Base-by-base conservation (phyloP, 352 stramenopile genomes). In the Saprolegnia parasitica region DNA sequence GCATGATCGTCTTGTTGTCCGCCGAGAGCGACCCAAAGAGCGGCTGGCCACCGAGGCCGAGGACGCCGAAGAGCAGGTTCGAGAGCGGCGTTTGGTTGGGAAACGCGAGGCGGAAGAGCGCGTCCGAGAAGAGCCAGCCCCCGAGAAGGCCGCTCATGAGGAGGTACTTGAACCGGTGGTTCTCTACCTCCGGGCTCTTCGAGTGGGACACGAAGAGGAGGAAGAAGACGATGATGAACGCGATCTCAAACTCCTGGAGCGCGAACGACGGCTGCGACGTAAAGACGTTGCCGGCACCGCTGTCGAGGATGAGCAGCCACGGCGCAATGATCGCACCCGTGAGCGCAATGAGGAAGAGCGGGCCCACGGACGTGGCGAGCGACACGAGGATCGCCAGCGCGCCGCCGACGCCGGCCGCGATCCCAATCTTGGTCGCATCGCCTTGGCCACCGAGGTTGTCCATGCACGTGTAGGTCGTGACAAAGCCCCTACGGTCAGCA, bases 121-220 rank as follows among this genome's bases (percentile, higher is more conserved):
- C 87, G 66, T 95, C 87, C 0, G 80, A 71, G 0, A 87, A 77
- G 72, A 95, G 72, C 87, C 87, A 95, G 42, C 85, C 85, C 54
- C 87, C 87, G 0, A 79, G 79, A 23, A 91, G 68, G 8, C 78
- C 73, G 35, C 84, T 84, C 55, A 95, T 88, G n/a, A 93, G 6
- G 4, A 93, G 78, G 70, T 95, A 95, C 77, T 95, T 95, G 79
- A 95, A 90, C 15, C 87, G 86, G 76, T 95, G 87, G 78, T 91
- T 93, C 74, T 95, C 87, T 24, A 93, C 73, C 54, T 95, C 87
- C 11, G 73, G 74, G 6, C 81, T 88, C 81, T 95, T 95, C 71
- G 84, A 93, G 29, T 66, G 68, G 0, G 84, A 92, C 52, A 76
- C 78, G 62, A 83, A 93, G n/a, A 95, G 75, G 45, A 95, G 77